Evolutionary conservation across 2,329 filamentous ascomycete genomes (phyloP).

Genomic region (Exophiala bonariae): DNA sequence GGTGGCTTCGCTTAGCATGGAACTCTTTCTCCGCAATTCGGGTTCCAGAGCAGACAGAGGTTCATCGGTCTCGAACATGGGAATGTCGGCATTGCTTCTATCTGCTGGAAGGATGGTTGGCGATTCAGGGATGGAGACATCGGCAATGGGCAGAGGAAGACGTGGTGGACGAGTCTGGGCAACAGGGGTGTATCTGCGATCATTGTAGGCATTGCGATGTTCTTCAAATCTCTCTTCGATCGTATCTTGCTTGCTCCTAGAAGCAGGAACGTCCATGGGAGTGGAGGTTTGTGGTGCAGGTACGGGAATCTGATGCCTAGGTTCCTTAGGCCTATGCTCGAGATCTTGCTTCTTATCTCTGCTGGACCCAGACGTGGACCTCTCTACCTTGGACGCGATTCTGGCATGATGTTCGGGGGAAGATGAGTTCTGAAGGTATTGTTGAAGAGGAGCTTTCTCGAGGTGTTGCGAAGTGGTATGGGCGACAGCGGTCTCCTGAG

Average conservation of each 20-base stretch:
- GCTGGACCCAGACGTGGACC: slow-evolving; percentile 20
- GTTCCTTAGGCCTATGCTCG: slow-evolving; percentile 9
- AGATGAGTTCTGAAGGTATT: slow-evolving; percentile 43
- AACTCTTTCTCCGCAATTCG: slow-evolving; percentile 55
- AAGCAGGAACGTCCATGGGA: slow-evolving; percentile 30
- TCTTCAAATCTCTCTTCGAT: slow-evolving; percentile 24
- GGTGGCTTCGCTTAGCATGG: slow-evolving; percentile 56
- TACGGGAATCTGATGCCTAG: slow-evolving; percentile 14
- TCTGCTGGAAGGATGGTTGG: slow-evolving; percentile 78
- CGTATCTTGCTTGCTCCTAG: slow-evolving; percentile 25
- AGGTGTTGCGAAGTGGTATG: slow-evolving; percentile 36
- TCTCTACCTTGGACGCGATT: slow-evolving; percentile 15
- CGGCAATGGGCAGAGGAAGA: slow-evolving; percentile 87
- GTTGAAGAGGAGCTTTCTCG: slow-evolving; percentile 37
- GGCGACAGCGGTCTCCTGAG: slow-evolving; percentile 44
- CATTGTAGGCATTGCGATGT: slow-evolving; percentile 18
- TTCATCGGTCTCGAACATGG: slow-evolving; percentile 50
- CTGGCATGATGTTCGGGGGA: slow-evolving; percentile 33
- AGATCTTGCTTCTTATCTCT: slow-evolving; percentile 18
- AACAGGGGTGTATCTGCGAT: slow-evolving; percentile 22
- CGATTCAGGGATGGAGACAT: slow-evolving; percentile 88
- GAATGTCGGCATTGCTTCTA: slow-evolving; percentile 54
- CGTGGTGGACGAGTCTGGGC: slow-evolving; percentile 64
- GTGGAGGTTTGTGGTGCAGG: slow-evolving; percentile 17
- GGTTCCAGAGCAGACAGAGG: slow-evolving; percentile 49